Evolutionary conservation across 176 grass and related monocot species (phyloP).

Genomic region (Dactylis glomerata): DNA sequence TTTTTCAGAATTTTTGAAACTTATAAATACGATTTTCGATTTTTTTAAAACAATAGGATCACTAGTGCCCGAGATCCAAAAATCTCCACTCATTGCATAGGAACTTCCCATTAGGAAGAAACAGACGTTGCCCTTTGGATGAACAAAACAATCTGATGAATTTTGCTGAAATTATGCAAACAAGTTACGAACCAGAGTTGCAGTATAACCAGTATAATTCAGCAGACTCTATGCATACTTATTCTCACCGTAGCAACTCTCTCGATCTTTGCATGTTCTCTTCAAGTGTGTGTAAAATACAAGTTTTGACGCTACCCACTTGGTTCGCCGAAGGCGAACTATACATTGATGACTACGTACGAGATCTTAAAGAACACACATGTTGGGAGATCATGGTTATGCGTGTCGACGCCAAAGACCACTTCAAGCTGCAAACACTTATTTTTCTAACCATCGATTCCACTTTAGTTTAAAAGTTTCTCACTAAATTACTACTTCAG

Average conservation of each 20-base stretch:
- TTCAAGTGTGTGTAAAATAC: background rate
- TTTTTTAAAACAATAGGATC: no score
- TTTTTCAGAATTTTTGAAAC: no score
- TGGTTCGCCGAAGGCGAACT: background rate
- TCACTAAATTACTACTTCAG: background rate
- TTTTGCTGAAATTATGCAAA: background rate
- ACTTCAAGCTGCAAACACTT: background rate
- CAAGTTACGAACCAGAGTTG: background rate
- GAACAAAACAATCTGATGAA: background rate
- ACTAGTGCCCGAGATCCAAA: no score
- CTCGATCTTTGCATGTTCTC: no score
- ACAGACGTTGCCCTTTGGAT: background rate
- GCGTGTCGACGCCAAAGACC: background rate
- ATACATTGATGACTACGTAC: background rate
- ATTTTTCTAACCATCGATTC: background rate
- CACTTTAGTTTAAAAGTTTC: background rate
- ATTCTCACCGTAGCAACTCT: no score
- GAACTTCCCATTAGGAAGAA: background rate
- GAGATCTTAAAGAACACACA: background rate
- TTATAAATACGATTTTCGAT: no score
- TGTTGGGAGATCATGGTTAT: background rate
- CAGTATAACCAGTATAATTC: no score
- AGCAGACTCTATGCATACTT: no score
- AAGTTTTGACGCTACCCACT: background rate
- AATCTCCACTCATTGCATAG: no score